phyloP scores from a whole-genome alignment of 1,284 basidiomycete species.

The Leccinum subrobustum region DNA sequence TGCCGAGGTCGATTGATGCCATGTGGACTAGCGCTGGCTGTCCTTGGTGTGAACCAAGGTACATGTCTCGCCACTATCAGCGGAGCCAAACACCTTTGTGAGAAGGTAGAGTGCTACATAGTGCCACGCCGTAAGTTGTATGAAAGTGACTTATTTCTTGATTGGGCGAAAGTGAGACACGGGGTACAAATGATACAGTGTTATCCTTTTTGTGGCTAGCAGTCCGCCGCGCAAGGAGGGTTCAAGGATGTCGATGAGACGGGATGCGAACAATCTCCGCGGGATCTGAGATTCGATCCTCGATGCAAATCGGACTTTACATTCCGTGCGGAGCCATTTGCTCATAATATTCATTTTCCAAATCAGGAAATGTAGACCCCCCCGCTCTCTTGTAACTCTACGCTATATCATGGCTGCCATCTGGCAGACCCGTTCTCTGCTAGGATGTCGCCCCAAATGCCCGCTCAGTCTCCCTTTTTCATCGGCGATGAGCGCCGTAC shows the following conservation, averaged over 20 bases:
- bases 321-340: constrained; percentile 8
- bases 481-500: constrained; percentile 22
- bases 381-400: background rate
- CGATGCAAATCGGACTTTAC: constrained; percentile 22
- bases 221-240: constrained; percentile 17
- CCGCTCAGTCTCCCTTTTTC: constrained; percentile 25
- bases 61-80: background rate
- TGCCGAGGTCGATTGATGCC: background rate
- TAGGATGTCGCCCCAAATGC: background rate
- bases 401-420: constrained; percentile 7
- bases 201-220: constrained; percentile 2
- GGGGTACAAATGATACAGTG: constrained; percentile 7
- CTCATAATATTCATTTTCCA: constrained; percentile 2
- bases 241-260: background rate
- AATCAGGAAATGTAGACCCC: constrained; percentile 12
- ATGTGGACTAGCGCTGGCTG: background rate
- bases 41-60: background rate
- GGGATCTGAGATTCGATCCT: constrained; percentile 32
- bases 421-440: background rate
- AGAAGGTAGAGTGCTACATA: background rate
- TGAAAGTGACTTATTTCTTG: background rate
- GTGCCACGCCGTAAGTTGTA: background rate
- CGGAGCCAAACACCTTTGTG: background rate
- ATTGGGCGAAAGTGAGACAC: background rate
- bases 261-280: constrained; percentile 25